Base-by-base conservation (phyloP, 768 basidiomycete species). In the Phlebiopsis gigantea region DNA sequence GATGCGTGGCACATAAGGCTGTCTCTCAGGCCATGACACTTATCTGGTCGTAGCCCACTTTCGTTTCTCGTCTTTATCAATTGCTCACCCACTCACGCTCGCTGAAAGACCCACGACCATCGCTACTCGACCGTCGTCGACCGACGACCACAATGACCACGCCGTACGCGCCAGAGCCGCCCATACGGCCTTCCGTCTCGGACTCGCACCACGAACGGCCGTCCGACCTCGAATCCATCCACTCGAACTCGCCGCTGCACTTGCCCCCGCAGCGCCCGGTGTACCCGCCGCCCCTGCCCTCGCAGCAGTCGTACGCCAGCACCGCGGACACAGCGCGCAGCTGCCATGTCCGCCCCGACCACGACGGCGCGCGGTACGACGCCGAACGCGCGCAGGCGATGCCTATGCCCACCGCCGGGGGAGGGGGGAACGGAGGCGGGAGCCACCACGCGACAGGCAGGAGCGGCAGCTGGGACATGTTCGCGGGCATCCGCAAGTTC, bases 381-480 rank as follows among this genome's bases (percentile, higher is more conserved):
- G 55, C 61, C 25, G 57, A 62, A 44, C 61, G 58, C 42, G 57
- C 58, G n/a, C 55, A 60, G 56, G 50, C 61, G 34, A 53, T 46
- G 53, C 55, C 58, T 17, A 56, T 50, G 54, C 59, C 57, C 17
- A 30, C n/a, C n/a, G n/a, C n/a, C n/a, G 31, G 14, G 24, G 43
- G 19, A 55, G 26, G 26, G 41, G 24, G 57, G 41, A 58, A 58
- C 30, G 42, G 30, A 46, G 52, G 30, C 5, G 56, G 48, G 21
- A 43, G 26, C 34, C 55, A 61, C 45, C 54, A 46, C 47, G 55
- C 43, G 39, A 44, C 47, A 31, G 59, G 59, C 56, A 34, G 65
- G 46, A 69, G 61, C 50, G 69, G 71, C 19, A 81, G 75, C 67
- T 83, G 80, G 81, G 80, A 79, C 64, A 34, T 80, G 46, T 68